Conservation (phyloP, 768 basidiomycete genomes). For the Tylopilus felleus region DNA sequence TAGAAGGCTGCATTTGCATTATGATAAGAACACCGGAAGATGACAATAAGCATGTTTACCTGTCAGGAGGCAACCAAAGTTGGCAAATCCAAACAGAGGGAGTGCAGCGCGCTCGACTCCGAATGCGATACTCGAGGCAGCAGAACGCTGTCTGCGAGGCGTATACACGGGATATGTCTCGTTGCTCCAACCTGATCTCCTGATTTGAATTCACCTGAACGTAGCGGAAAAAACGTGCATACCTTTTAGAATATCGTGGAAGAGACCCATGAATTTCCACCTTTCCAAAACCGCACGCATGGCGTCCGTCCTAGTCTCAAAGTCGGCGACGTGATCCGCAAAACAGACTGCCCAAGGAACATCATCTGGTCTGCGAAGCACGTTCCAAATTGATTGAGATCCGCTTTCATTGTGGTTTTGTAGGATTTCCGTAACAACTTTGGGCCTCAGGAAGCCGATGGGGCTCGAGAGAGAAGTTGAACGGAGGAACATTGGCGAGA, state of each 20-base stretch:
- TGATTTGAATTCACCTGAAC: background rate
- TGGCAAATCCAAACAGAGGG: conserved; percentile 43
- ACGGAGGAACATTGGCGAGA: conserved; percentile 21
- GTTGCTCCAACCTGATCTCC: conserved; percentile 21
- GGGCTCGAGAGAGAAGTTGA: conserved; percentile 10
- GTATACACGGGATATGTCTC: conserved; percentile 26
- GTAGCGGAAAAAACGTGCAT: background rate
- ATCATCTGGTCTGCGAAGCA: conserved; percentile 12
- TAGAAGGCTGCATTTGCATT: conserved; percentile 30
- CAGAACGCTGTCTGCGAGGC: conserved; percentile 10
- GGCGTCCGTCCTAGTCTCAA: conserved; percentile 13
- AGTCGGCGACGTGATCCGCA: conserved; percentile 14
- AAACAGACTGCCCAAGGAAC: conserved; percentile 23
- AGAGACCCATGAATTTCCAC: conserved; percentile 18
- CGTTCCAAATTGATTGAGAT: conserved; percentile 15
- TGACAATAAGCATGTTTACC: conserved; percentile 21
- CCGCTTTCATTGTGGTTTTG: conserved; percentile 4
- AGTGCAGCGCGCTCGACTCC: conserved; percentile 43
- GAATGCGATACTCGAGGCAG: conserved; percentile 27
- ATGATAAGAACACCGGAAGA: background rate
- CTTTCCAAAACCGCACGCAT: conserved; percentile 8
- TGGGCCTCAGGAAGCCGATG: conserved; percentile 20
- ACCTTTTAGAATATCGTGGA: conserved; percentile 23
- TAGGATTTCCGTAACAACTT: conserved; percentile 12
- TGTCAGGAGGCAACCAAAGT: conserved; percentile 43